Evolutionary conservation across 148 eudicot genomes (phyloP).

Genomic region (Pouteria glomerata): DNA sequence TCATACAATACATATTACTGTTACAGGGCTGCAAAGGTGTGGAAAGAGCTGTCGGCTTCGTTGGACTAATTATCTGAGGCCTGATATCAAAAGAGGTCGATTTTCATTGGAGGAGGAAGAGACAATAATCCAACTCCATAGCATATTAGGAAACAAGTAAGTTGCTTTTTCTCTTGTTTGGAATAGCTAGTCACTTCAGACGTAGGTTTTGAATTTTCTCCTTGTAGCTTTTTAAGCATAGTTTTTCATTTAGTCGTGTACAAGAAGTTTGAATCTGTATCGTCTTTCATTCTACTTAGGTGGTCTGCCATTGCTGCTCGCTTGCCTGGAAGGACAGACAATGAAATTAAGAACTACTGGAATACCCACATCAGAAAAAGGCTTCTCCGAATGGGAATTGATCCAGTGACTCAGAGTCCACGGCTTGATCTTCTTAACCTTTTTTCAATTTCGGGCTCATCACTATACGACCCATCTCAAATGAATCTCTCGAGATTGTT

Average conservation of each 20-base stretch:
- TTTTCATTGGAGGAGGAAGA: constrained; percentile 94
- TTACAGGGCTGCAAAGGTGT: constrained; percentile 83
- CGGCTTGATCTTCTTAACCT: constrained; percentile 80
- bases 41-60: constrained; percentile 95
- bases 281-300: constrained; percentile 21
- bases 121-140: constrained; percentile 84
- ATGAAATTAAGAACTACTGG: constrained; percentile 95
- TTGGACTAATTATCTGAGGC: constrained; percentile 92
- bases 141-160: constrained; percentile 92
- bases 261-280: neutral
- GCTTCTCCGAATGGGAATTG: constrained; percentile 87
- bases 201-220: neutral
- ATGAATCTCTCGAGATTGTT: constrained; percentile 55
- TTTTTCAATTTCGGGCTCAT: constrained; percentile 49
- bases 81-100: constrained; percentile 89
- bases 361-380: constrained; percentile 85
- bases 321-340: constrained; percentile 91
- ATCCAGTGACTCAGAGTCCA: constrained; percentile 92
- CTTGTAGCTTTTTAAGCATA: neutral
- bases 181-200: neutral
- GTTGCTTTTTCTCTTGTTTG: constrained; percentile 13
- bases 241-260: no score
- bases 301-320: constrained; percentile 97
- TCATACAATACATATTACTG: neutral
- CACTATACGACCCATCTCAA: constrained; percentile 43